These are phyloP conservation scores for Trypanosoma avium DNA, from an alignment of 208 protist species.

Conservation along the genomic window DNA sequence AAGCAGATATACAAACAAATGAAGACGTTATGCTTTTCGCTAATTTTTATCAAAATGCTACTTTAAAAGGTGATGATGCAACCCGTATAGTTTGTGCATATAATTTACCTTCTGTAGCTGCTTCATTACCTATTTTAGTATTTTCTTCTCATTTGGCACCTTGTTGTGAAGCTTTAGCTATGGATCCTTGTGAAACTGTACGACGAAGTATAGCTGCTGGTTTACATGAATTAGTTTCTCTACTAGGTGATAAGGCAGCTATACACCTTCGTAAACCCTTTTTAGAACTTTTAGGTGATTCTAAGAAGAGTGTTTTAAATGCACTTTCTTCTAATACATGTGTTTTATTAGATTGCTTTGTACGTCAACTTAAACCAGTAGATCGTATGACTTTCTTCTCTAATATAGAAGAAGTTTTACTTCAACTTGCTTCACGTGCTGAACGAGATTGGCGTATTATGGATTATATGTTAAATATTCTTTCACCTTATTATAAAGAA, in stretches of 20 bases:
- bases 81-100: constrained; percentile 81
- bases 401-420: constrained; percentile 41
- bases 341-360: constrained; percentile 75
- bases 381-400: constrained; percentile 57
- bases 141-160: constrained; percentile 66
- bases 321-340: constrained; percentile 55
- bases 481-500: constrained; percentile 53
- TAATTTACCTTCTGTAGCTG: constrained; percentile 87
- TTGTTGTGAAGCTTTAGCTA: constrained; percentile 62
- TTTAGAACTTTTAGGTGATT: constrained; percentile 59
- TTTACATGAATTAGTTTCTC: constrained; percentile 80
- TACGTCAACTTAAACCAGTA: constrained; percentile 33
- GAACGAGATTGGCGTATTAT: constrained; percentile 77
- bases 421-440: constrained; percentile 37
- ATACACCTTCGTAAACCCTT: constrained; percentile 67
- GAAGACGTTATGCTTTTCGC: constrained; percentile 84
- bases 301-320: constrained; percentile 48
- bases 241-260: constrained; percentile 68
- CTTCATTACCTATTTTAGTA: constrained; percentile 73
- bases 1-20: constrained; percentile 73
- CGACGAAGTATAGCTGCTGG: constrained; percentile 74
- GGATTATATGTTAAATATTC: constrained; percentile 55
- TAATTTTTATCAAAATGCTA: constrained; percentile 71
- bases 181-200: constrained; percentile 50
- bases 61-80: constrained; percentile 57